These are phyloP conservation scores for Chondrus crispus DNA, from an alignment of 23 red algal genomes.

Conservation along the genomic window DNA sequence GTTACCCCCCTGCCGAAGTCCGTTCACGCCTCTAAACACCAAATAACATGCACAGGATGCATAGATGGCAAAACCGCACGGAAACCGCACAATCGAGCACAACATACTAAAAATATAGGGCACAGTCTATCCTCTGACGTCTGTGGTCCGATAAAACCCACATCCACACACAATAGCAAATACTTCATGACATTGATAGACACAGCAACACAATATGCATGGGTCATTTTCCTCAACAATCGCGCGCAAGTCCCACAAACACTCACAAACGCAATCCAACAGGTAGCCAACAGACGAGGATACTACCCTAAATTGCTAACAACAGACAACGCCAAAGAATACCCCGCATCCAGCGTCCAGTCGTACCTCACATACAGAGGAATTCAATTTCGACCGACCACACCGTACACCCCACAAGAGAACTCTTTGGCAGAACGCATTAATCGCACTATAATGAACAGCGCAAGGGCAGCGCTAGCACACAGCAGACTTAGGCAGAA, in stretches of 20 bases:
- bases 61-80: too few species aligned
- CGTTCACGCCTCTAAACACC: too few species aligned
- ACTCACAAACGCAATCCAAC: background rate
- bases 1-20: too few species aligned
- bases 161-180: background rate
- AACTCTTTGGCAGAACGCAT: background rate
- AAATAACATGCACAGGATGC: too few species aligned
- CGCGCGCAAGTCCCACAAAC: background rate
- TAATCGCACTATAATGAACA: background rate
- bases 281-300: background rate
- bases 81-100: too few species aligned
- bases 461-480: background rate
- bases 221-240: background rate
- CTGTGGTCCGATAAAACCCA: background rate
- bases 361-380: background rate
- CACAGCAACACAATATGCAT: background rate
- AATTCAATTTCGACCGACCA: background rate
- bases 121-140: background rate
- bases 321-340: conserved; percentile 26
- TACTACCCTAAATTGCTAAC: background rate
- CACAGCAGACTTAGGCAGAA: background rate
- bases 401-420: conserved; percentile 4
- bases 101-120: too few species aligned
- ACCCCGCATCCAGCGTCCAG: background rate
- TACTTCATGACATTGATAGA: background rate